Evolutionary conservation across 2,329 filamentous ascomycete genomes (phyloP), one percentile per base, ranked within the genome.

Genomic region (Colletotrichum scovillei): DNA sequence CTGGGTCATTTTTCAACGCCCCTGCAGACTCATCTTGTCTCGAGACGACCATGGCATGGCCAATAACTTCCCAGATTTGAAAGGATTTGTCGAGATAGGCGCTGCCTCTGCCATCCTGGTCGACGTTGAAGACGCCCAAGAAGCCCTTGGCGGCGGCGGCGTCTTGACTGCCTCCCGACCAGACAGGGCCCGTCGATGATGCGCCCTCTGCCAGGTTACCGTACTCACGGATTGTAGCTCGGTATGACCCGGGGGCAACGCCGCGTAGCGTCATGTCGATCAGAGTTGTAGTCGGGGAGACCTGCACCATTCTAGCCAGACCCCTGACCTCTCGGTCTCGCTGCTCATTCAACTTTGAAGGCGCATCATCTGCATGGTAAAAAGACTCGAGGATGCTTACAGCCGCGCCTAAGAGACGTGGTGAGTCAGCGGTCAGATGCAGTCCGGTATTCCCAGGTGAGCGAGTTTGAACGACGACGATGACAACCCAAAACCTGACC

Each of bases 31-130:
- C 89, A 72, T 90, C 85, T 82, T 91, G 87, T 74, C 81, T 92
- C 57, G 94, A 93, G 62, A 98, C 91, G 58, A 97, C 93, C 87
- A 99, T 93, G 79, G 95, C 95, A 80, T 95, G 92, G 35, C 97
- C 97, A 82, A 98, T 98, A 81, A 98, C 89, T 84, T 99, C 96
- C 97, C 96, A 98, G 65, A 98, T 92, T 81, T 96, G 92, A 74
- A 98, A 92, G 0, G 91, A 89, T 76, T 91, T 92, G 80, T 97
- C 95, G 75, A 98, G 80, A 82, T 98, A 97, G 16, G 92, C 91
- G 76, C 90, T 91, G 6, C 95, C 96, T 35, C 92, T 89, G 12
- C 97, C 95, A 79, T 93, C 89, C 78, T 91, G 86, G 70, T 91
- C 92, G 46, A 99, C 92, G 73, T 93, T 87, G 14, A 99, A 87